phyloP scores from a whole-genome alignment of 2,329 filamentous ascomycete species.

The Claviceps sp. region DNA sequence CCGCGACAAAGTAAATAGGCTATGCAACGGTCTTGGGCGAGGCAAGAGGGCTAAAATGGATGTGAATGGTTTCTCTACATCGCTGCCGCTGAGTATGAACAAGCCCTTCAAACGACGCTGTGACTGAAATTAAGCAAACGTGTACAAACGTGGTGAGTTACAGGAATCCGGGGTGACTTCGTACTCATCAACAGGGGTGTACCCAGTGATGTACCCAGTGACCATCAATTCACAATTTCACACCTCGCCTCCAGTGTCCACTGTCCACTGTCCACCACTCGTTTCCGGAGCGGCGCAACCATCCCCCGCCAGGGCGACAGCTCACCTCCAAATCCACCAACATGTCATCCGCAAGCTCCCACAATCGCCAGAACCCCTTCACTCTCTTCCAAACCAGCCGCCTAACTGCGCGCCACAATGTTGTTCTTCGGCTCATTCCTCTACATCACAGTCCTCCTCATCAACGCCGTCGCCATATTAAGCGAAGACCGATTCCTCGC shows the following conservation, averaged over 20 bases:
- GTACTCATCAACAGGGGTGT: background rate
- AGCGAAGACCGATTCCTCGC: constrained; percentile 88
- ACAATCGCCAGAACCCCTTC: background rate
- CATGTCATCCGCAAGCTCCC: background rate
- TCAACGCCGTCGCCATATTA: constrained; percentile 87
- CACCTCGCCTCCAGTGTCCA: background rate
- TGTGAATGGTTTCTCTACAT: too few species aligned
- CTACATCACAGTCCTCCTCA: constrained; percentile 70
- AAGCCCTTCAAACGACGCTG: too few species aligned
- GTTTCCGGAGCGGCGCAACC: constrained; percentile 19
- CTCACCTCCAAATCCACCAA: background rate
- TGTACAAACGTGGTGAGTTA: too few species aligned
- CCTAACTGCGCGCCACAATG: constrained; percentile 30
- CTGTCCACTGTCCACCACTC: constrained; percentile 5
- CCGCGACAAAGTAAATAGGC: too few species aligned
- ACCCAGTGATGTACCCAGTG: too few species aligned
- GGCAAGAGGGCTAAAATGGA: too few species aligned
- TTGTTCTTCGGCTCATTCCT: constrained; percentile 59
- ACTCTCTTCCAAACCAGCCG: background rate
- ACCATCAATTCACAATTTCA: background rate
- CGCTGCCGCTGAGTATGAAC: too few species aligned
- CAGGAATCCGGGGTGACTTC: too few species aligned
- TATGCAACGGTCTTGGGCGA: too few species aligned
- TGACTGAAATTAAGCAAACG: too few species aligned
- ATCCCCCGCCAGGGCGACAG: constrained; percentile 12